Percentiles rank a stretch among this genome's conserved stretches.
Conservation (phyloP, 2,329 filamentous ascomycete species). For the Periconia digitata region DNA sequence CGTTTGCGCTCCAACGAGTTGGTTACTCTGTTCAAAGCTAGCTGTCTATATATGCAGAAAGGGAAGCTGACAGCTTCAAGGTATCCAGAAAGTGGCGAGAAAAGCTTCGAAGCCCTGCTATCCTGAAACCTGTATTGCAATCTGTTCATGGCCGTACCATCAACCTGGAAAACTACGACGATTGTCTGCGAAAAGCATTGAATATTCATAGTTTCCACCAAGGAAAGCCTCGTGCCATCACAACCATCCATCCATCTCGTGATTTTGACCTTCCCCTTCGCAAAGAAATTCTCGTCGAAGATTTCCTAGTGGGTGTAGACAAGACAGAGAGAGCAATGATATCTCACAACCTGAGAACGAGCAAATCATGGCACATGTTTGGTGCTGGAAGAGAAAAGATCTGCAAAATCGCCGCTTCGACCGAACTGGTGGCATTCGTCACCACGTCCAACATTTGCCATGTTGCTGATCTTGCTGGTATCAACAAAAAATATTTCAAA, state of each 20-base stretch:
- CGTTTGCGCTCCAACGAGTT: conserved; percentile 33
- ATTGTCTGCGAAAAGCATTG: conserved; percentile 22
- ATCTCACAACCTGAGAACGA: conserved; percentile 26
- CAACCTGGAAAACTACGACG: conserved; percentile 15
- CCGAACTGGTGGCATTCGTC: conserved; percentile 25
- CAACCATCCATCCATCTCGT: neutral
- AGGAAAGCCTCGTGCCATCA: conserved; percentile 9
- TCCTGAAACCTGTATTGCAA: conserved; percentile 21
- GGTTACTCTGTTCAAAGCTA: conserved; percentile 9
- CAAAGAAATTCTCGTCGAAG: conserved; percentile 10
- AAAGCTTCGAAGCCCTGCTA: conserved; percentile 25
- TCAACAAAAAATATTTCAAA: conserved; percentile 22
- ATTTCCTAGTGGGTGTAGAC: conserved; percentile 20
- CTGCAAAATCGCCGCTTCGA: conserved; percentile 16
- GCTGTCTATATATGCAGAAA: neutral
- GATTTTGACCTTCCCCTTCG: neutral
- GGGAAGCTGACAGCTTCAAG: conserved; percentile 15
- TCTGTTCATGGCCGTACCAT: conserved; percentile 25
- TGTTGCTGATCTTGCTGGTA: conserved; percentile 19
- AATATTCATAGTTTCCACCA: conserved; percentile 28
- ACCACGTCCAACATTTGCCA: conserved; percentile 20
- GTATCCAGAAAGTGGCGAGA: conserved; percentile 39
- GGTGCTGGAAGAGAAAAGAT: conserved; percentile 28
- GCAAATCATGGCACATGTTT: conserved; percentile 10
- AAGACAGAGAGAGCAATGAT: conserved; percentile 9